Conservation (phyloP, 1,284 basidiomycete species). For the Cryptococcus sp. region DNA sequence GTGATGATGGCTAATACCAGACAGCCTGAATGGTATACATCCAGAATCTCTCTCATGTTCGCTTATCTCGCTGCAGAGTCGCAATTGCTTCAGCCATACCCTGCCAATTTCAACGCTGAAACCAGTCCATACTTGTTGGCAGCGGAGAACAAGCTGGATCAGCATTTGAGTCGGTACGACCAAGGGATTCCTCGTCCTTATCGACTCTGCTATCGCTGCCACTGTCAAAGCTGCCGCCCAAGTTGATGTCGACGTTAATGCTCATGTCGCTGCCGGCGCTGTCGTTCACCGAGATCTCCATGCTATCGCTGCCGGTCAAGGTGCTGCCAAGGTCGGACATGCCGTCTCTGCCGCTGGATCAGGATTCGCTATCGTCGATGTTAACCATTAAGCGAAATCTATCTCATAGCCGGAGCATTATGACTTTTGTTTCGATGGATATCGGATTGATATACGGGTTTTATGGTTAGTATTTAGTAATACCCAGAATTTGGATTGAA, state of each 20-base stretch:
- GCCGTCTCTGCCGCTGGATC: background rate
- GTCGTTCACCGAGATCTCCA: background rate
- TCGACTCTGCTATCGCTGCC: background rate
- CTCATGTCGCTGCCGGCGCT: background rate
- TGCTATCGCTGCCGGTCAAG: background rate
- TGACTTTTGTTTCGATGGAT: background rate
- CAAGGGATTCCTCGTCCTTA: background rate
- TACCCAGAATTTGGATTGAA: background rate
- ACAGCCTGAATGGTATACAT: slow-evolving; percentile 38
- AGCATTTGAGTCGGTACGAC: slow-evolving; percentile 23
- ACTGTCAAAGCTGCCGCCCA: background rate
- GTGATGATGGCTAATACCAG: background rate
- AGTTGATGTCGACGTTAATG: background rate
- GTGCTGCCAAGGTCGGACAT: background rate
- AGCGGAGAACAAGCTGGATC: slow-evolving; percentile 21
- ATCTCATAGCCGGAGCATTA: background rate
- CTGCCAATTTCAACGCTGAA: background rate
- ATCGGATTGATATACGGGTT: background rate
- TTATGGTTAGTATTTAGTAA: background rate
- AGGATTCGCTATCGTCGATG: background rate
- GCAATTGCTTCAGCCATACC: slow-evolving; percentile 30
- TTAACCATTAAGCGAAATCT: background rate
- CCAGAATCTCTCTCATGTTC: slow-evolving; percentile 24
- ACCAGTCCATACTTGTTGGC: slow-evolving; percentile 26
- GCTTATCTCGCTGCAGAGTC: slow-evolving; percentile 38